These are phyloP conservation scores for Rhizophora mangle DNA, from an alignment of 345 rosid species.

Conservation along the genomic window DNA sequence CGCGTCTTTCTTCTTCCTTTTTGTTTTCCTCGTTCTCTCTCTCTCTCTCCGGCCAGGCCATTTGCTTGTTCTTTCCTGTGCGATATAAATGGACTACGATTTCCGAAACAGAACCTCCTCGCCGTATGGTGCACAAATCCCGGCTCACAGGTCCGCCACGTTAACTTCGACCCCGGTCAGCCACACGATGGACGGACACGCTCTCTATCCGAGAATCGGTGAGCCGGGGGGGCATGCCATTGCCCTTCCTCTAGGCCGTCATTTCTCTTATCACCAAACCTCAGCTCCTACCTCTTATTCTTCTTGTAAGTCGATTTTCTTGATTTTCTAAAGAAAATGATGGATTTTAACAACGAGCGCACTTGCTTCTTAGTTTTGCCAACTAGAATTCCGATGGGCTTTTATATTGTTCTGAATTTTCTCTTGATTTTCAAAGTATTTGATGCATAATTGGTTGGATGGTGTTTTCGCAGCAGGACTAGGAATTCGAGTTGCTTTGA, in stretches of 20 bases:
- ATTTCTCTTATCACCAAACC: slow-evolving; percentile 35
- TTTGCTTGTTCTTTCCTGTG: no score
- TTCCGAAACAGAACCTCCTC: slow-evolving; percentile 46
- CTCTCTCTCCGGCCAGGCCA: no score
- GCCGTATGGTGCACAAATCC: slow-evolving; percentile 34
- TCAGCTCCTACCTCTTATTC: slow-evolving; percentile 42
- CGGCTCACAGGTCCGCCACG: slow-evolving; percentile 39
- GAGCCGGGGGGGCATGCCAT: slow-evolving; percentile 38
- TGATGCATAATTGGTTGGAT: slow-evolving; percentile 1
- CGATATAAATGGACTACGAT: slow-evolving; percentile 45
- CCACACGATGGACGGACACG: slow-evolving; percentile 48
- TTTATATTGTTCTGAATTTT: not conserved
- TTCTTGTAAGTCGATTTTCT: slow-evolving; percentile 39
- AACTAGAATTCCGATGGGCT: not conserved
- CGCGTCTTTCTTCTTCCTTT: slow-evolving; percentile 3
- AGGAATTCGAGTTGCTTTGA: slow-evolving; percentile 66
- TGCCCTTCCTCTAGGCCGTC: slow-evolving; percentile 43
- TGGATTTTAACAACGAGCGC: not conserved
- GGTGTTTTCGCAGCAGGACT: slow-evolving; percentile 56
- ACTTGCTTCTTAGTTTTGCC: not conserved
- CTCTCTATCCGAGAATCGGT: slow-evolving; percentile 66
- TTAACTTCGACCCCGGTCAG: slow-evolving; percentile 34
- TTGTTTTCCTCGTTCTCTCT: no score
- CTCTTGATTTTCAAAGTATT: not conserved
- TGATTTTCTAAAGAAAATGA: not conserved